Evolutionary conservation across 2,329 filamentous ascomycete genomes (phyloP).

Genomic region (Phoma sp.): DNA sequence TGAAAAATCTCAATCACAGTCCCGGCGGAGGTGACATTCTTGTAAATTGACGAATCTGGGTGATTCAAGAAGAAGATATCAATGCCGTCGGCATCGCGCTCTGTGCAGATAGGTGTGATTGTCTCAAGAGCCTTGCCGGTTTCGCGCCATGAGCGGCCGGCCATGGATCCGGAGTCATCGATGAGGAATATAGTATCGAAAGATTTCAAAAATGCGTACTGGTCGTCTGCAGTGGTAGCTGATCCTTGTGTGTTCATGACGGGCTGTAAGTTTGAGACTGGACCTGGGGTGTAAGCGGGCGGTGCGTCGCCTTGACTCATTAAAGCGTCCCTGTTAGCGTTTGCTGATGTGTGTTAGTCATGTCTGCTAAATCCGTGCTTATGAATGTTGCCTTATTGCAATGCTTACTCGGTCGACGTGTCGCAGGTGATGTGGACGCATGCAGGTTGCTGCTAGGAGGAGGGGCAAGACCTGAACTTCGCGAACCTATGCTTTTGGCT

Average conservation of each 20-base stretch:
- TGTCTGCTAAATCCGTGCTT: background rate
- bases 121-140: conserved; percentile 72
- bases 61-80: conserved; percentile 93
- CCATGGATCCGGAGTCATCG: conserved; percentile 92
- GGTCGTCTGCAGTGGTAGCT: conserved; percentile 61
- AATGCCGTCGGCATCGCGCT: conserved; percentile 82
- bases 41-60: conserved; percentile 64
- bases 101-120: conserved; percentile 83
- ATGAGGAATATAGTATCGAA: conserved; percentile 93
- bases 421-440: conserved; percentile 38
- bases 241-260: conserved; percentile 4
- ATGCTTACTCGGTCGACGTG: conserved; percentile 49
- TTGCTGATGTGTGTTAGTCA: conserved; percentile 27
- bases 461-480: conserved; percentile 26
- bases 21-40: conserved; percentile 65
- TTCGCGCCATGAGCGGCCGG: conserved; percentile 77
- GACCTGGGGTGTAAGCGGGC: conserved; percentile 49
- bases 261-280: conserved; percentile 23
- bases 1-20: conserved; percentile 75
- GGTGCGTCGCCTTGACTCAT: conserved; percentile 49
- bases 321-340: conserved; percentile 37
- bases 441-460: conserved; percentile 27
- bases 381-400: background rate
- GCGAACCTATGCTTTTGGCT: conserved; percentile 14
- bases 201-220: conserved; percentile 75